phyloP scores from a whole-genome alignment of 805 yeast genomes.

The Lipomyces spencermartinsiae region DNA sequence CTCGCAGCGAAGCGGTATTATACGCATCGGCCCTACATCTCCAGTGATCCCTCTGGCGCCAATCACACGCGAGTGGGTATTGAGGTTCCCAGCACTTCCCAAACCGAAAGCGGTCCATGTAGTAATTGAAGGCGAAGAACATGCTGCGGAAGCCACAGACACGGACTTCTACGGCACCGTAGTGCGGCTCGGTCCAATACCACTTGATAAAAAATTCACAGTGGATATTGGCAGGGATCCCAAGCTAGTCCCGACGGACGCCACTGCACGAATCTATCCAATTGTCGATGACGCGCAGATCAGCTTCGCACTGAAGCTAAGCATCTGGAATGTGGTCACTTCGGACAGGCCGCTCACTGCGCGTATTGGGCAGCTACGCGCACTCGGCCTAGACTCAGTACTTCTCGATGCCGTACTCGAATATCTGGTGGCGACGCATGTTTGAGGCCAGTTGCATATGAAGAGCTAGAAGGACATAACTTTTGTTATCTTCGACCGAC shows the following conservation, averaged over 20 bases:
- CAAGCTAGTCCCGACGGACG: slow-evolving; percentile 2
- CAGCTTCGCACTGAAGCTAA: slow-evolving; percentile 3
- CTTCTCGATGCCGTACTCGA: neutral
- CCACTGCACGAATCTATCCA: slow-evolving; percentile 5
- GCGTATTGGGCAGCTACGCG: neutral
- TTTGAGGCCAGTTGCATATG: neutral
- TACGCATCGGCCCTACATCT: slow-evolving; percentile 6
- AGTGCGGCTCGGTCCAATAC: neutral
- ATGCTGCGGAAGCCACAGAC: neutral
- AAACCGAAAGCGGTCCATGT: neutral
- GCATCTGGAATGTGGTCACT: neutral
- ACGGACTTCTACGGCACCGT: neutral
- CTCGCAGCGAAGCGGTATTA: slow-evolving; percentile 1
- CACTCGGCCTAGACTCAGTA: slow-evolving; percentile 6
- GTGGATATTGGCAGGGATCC: slow-evolving; percentile 9
- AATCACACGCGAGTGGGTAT: neutral
- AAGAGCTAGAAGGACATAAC: too few species aligned
- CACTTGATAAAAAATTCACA: neutral
- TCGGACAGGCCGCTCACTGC: slow-evolving; percentile 2
- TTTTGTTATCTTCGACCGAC: too few species aligned
- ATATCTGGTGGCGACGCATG: slow-evolving; percentile 4
- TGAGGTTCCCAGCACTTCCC: slow-evolving; percentile 10
- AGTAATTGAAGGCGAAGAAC: neutral
- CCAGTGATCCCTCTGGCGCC: neutral
- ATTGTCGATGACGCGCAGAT: slow-evolving; percentile 9